Conservation (phyloP, 306 rosid genomes). For the Sesbania bispinosa region DNA sequence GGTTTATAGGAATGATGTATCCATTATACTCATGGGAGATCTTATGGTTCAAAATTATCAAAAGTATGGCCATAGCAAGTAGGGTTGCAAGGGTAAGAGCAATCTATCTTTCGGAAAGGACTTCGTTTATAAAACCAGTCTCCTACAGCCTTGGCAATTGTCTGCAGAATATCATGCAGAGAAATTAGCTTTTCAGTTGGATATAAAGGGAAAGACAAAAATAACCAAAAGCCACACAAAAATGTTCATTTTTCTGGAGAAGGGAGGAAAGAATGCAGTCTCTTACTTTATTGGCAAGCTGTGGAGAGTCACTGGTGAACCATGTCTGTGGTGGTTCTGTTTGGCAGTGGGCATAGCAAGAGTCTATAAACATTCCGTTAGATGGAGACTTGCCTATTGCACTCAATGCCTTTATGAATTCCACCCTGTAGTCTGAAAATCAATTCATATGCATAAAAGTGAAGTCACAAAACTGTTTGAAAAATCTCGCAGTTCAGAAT, state of each 20-base stretch:
- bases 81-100: conserved; percentile 91
- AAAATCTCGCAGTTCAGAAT: background rate
- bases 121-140: conserved; percentile 75
- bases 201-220: background rate
- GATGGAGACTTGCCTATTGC: conserved; percentile 32
- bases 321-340: conserved; percentile 81
- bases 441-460: background rate
- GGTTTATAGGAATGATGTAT: conserved; percentile 16
- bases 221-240: too few relatives aligned
- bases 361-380: conserved; percentile 71
- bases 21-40: conserved; percentile 29
- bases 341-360: conserved; percentile 95
- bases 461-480: background rate
- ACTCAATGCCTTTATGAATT: conserved; percentile 57
- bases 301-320: conserved; percentile 58
- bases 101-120: conserved; percentile 56
- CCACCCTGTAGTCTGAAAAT: conserved; percentile 52
- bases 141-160: conserved; percentile 80
- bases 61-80: conserved; percentile 60
- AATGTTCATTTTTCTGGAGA: too few relatives aligned
- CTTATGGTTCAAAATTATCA: conserved; percentile 36
- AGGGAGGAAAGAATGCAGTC: background rate
- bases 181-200: conserved; percentile 11
- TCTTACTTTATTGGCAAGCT: conserved; percentile 55
- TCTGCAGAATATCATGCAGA: conserved; percentile 41